phyloP scores from a whole-genome alignment of 164 flowering plant genomes.

The Stephania yunnanensis region DNA sequence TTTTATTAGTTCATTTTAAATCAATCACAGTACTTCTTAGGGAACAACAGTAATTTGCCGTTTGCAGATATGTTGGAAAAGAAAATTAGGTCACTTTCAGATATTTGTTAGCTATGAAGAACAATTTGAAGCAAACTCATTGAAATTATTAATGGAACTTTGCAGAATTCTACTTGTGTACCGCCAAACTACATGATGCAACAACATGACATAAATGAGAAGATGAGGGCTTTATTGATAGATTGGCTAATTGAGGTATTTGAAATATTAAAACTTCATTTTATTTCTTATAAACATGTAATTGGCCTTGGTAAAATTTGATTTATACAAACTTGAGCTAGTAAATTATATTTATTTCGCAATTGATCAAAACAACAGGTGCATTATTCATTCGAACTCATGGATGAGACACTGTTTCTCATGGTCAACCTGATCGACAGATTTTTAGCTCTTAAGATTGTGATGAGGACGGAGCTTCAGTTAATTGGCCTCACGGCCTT shows the following conservation, averaged over 20 bases:
- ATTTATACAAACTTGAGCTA: background rate
- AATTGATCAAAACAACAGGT: conserved; percentile 38
- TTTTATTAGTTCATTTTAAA: background rate
- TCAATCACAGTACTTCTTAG: background rate
- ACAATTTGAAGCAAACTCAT: background rate
- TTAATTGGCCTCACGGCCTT: conserved; percentile 81
- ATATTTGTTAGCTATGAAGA: background rate
- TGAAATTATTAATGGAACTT: background rate
- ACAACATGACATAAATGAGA: conserved; percentile 67
- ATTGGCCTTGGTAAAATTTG: background rate
- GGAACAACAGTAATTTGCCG: background rate
- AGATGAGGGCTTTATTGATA: conserved; percentile 76
- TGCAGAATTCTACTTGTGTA: conserved; percentile 53
- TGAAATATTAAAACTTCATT: background rate
- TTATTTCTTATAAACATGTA: background rate
- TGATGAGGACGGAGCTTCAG: conserved; percentile 68
- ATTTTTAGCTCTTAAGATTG: conserved; percentile 50
- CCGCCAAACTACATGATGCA: conserved; percentile 58
- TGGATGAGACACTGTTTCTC: conserved; percentile 76
- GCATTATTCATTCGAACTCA: conserved; percentile 75
- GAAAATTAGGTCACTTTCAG: background rate
- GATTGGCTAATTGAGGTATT: conserved; percentile 92
- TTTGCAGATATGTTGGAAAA: background rate
- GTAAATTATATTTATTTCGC: background rate
- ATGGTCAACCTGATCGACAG: conserved; percentile 74